Evolutionary conservation across 768 basidiomycete genomes (phyloP), one percentile per base, ranked within the genome.

Genomic region (Tricholoma sp.): DNA sequence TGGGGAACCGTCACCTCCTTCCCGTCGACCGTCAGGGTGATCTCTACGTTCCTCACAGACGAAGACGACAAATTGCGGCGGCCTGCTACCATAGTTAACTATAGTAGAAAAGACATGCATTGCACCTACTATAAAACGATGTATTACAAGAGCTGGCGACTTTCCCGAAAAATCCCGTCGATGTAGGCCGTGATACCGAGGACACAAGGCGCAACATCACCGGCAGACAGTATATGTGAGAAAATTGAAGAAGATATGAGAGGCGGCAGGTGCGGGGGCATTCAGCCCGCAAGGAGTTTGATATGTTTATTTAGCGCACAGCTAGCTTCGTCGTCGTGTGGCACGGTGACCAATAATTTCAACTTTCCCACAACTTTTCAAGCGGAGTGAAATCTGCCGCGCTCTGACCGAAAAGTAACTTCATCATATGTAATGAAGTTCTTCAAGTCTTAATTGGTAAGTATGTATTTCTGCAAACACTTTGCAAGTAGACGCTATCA

Each of bases 1-100:
- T 96, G 94, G 24, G 94, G 94, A 35, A 99, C 94, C 2, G 93
- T 94, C 19, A 99, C 94, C 76, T 94, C 89, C 74, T 95, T 97
- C 61, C 96, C 96, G 72, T 99, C 95, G 41, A 98, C 88, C 1
- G 94, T 96, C 29, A 98, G 76, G 31, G 94, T 96, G 63, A 98
- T 88, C 63, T 93, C 89, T 46, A 88, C 88, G 65, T 79, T 80
- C 57, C 82, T 78, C 57, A 79, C 71, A 16, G 88, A 80, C 1
- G 86, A 82, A 37, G 90, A 86, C 10, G 86, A 75, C 68, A 91
- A 80, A 32, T 79, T 76, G 59, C 86, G 78, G 59, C 79, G 79
- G 66, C 78, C 88, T 88, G 52, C 9, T 19, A 18, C 41, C 9
- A 54, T 56, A 46, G 55, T 41, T 47, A 45, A 5, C 14, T 8